Evolutionary conservation across 108 stramenopile species (phyloP).

Genomic region (Nitzschia putrida): DNA sequence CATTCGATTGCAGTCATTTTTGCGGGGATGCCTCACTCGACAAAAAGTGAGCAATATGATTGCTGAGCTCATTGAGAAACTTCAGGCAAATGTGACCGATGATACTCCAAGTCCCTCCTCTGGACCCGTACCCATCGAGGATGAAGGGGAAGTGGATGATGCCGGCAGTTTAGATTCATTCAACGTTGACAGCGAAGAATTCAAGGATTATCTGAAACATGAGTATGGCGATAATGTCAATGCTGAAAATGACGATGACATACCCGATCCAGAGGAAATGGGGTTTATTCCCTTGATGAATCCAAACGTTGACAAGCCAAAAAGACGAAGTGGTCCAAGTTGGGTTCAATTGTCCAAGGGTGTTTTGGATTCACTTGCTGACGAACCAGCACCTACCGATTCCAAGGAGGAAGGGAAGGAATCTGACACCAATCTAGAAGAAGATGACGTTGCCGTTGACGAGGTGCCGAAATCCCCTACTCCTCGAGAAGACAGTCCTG

Average conservation of each 20-base stretch:
- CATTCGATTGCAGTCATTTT: conserved; percentile 22
- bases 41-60: conserved; percentile 20
- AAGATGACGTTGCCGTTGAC: no score
- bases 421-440: no score
- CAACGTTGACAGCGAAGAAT: no score
- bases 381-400: no score
- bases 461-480: no score
- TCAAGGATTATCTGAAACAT: neutral
- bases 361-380: no score
- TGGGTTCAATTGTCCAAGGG: no score
- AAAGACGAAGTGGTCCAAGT: no score
- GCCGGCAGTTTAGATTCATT: neutral
- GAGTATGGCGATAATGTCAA: neutral
- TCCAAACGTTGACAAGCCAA: neutral
- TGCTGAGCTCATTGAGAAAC: conserved; percentile 9
- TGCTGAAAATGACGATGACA: neutral
- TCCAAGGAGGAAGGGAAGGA: no score
- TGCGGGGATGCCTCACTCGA: conserved; percentile 17
- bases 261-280: neutral
- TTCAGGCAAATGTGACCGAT: neutral
- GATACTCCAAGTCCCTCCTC: neutral
- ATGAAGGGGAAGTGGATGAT: neutral
- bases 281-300: neutral
- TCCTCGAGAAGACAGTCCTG: no score
- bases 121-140: neutral